A percentile compares a stretch with the other conserved stretches of the same genome.
Conservation (phyloP, 2,329 filamentous ascomycete species). For the Helotiales sp. region DNA sequence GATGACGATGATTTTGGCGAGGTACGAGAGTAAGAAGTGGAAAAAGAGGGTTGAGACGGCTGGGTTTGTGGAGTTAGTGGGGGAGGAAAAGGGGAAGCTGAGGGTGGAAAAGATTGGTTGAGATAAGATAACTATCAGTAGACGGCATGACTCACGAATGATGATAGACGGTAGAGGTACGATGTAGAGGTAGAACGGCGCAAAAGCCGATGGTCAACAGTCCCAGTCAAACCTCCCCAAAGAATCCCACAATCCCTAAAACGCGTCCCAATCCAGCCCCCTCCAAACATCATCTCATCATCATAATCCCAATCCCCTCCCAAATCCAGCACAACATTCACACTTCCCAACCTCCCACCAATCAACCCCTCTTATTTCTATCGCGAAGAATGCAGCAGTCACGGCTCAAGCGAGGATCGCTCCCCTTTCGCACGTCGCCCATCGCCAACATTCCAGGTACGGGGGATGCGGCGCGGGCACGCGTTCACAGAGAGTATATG, state of each 20-base stretch:
- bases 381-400: constrained; percentile 13
- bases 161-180: neutral
- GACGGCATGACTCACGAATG: neutral
- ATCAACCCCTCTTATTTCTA: neutral
- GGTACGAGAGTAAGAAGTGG: constrained; percentile 78
- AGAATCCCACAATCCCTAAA: too few species aligned
- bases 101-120: constrained; percentile 49
- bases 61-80: constrained; percentile 57
- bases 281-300: neutral
- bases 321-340: neutral
- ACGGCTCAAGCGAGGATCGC: neutral
- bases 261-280: too few species aligned
- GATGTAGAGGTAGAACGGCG: neutral
- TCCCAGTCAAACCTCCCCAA: too few species aligned
- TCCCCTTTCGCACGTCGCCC: neutral
- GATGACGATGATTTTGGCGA: constrained; percentile 77
- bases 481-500: constrained; percentile 6
- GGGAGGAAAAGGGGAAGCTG: constrained; percentile 53
- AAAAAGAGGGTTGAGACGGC: constrained; percentile 71
- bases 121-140: neutral
- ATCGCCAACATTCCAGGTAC: constrained; percentile 9
- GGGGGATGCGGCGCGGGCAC: neutral
- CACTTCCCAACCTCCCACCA: neutral
- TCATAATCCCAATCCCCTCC: neutral
- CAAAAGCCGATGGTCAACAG: neutral